Conservation (phyloP, 352 stramenopile genomes). For the Aphanomyces invadans region DNA sequence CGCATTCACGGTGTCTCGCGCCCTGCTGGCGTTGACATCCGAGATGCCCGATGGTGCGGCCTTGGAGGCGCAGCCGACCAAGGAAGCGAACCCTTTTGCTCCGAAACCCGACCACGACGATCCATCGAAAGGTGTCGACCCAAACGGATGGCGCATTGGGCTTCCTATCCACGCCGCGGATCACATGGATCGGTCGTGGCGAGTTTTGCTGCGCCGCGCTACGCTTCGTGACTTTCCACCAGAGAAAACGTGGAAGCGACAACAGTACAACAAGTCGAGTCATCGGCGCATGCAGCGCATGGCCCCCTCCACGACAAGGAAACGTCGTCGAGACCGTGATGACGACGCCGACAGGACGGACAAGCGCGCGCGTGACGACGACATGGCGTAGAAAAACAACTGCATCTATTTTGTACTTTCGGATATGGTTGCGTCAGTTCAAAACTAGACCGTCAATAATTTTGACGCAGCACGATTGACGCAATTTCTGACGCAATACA, state of each 20-base stretch:
- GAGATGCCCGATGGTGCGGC: constrained; percentile 32
- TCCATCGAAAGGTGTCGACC: constrained; percentile 29
- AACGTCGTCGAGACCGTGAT: constrained; percentile 16
- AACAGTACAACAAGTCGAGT: constrained; percentile 20
- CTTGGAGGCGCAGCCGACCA: background rate
- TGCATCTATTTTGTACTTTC: background rate
- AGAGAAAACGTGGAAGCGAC: constrained; percentile 56
- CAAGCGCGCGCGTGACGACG: background rate
- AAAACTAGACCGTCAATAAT: no score
- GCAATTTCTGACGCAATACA: no score
- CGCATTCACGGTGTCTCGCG: constrained; percentile 50
- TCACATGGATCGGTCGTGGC: constrained; percentile 48
- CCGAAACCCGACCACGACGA: constrained; percentile 16
- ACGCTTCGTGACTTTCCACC: constrained; percentile 71
- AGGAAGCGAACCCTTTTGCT: constrained; percentile 1
- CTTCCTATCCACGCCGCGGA: constrained; percentile 41
- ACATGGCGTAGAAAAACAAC: background rate
- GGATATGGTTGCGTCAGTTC: no score
- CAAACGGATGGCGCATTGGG: constrained; percentile 52
- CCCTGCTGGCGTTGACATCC: constrained; percentile 47
- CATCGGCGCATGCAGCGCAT: constrained; percentile 1
- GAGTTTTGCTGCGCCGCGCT: constrained; percentile 56
- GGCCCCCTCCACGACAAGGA: background rate
- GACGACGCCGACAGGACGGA: constrained; percentile 23
- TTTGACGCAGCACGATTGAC: no score